phyloP scores from a whole-genome alignment of 306 rosid species.

The Cicer bijugum region DNA sequence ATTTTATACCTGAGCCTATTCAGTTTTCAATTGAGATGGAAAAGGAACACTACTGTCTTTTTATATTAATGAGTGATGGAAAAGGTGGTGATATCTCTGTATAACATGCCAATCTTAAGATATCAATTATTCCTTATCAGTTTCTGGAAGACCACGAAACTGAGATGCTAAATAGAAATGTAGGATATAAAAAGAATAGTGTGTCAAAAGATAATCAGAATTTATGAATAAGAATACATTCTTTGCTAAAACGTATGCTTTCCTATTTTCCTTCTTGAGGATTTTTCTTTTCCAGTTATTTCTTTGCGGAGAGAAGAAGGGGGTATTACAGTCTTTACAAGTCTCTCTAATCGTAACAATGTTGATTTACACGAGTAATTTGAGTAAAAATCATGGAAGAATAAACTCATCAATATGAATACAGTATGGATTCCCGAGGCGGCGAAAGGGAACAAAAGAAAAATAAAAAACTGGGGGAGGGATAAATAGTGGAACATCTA shows the following conservation, averaged over 20 bases:
- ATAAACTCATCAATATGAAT: constrained; percentile 52
- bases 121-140: constrained; percentile 48
- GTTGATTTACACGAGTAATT: constrained; percentile 43
- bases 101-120: constrained; percentile 32
- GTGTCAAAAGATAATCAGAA: constrained; percentile 34
- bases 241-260: constrained; percentile 48
- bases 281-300: constrained; percentile 1
- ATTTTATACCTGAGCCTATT: constrained; percentile 46
- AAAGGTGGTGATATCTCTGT: background rate
- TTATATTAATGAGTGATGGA: constrained; percentile 28
- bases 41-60: background rate
- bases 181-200: constrained; percentile 44
- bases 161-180: constrained; percentile 48
- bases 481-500: constrained; percentile 11
- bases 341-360: constrained; percentile 33
- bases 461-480: constrained; percentile 16
- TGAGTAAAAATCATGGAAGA: constrained; percentile 31
- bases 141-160: constrained; percentile 45
- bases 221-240: constrained; percentile 53
- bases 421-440: constrained; percentile 38
- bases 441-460: constrained; percentile 33
- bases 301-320: background rate
- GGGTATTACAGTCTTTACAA: background rate
- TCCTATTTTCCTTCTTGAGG: constrained; percentile 35
- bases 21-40: constrained; percentile 17